phyloP scores from a whole-genome alignment of 208 protist genomes.

The Trypanosoma mega region DNA sequence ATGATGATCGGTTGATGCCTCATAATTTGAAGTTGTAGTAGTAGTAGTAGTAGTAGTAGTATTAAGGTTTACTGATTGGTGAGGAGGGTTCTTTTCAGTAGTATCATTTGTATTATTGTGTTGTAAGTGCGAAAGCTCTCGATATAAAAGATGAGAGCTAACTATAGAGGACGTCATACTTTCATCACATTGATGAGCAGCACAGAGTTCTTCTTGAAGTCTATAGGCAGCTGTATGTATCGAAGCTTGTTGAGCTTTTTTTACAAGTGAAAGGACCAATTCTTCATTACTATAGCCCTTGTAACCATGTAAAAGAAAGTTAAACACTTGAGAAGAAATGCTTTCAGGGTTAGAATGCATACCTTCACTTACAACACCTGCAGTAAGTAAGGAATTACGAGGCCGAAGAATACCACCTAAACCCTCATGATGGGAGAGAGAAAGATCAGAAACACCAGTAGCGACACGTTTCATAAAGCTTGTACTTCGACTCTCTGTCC shows the following conservation, averaged over 20 bases:
- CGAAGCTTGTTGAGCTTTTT: conserved; percentile 43
- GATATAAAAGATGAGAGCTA: conserved; percentile 32
- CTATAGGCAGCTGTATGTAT: conserved; percentile 57
- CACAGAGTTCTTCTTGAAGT: conserved; percentile 66
- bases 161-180: conserved; percentile 48
- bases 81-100: not conserved
- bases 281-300: conserved; percentile 38
- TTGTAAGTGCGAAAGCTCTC: conserved; percentile 23
- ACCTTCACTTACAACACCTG: conserved; percentile 6
- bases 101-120: not conserved
- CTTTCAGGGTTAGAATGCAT: conserved; percentile 29
- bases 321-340: conserved; percentile 54
- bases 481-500: conserved; percentile 10
- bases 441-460: conserved; percentile 15
- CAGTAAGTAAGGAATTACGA: conserved; percentile 10
- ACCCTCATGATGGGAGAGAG: conserved; percentile 11
- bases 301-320: conserved; percentile 60
- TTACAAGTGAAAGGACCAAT: conserved; percentile 35
- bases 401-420: conserved; percentile 22
- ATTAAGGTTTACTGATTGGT: not conserved
- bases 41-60: not conserved
- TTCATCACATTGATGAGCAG: conserved; percentile 39
- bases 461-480: conserved; percentile 8
- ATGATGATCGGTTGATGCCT: conserved; percentile 32
- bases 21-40: not conserved